Conservation (phyloP, 23 red algal species). For the Cyanidiococcus yangmingshanensis region DNA sequence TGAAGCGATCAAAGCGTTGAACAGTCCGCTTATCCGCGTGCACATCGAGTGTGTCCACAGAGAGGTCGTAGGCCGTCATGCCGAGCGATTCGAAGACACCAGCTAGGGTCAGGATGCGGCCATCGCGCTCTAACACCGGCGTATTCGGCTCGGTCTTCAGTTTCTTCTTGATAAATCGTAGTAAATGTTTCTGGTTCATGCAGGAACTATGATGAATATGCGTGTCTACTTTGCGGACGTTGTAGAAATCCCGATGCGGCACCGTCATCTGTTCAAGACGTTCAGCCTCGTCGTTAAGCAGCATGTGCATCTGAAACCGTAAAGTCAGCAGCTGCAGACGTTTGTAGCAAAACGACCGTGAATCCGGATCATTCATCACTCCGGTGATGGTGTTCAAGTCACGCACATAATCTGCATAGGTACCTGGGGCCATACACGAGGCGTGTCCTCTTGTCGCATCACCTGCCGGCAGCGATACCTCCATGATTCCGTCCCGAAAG, state of each 20-base stretch:
- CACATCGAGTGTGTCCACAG: constrained; percentile 88
- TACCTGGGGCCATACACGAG: neutral
- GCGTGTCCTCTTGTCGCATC: constrained; percentile 13
- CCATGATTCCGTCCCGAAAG: constrained; percentile 56
- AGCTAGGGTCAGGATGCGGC: constrained; percentile 43
- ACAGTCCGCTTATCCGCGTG: constrained; percentile 76
- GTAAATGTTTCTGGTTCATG: constrained; percentile 93
- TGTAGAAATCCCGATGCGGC: constrained; percentile 96
- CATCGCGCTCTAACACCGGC: constrained; percentile 10
- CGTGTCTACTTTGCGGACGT: constrained; percentile 84
- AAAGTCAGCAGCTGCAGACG: constrained; percentile 19
- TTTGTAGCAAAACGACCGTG: constrained; percentile 52
- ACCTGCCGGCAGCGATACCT: constrained; percentile 20
- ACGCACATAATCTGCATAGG: constrained; percentile 38
- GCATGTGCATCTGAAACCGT: constrained; percentile 20
- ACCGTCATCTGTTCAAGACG: constrained; percentile 51
- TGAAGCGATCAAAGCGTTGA: constrained; percentile 96
- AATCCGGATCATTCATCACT: constrained; percentile 63
- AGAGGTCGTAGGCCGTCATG: constrained; percentile 63
- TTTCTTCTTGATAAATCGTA: constrained; percentile 95
- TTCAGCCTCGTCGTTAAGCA: constrained; percentile 39
- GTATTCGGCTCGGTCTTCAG: constrained; percentile 32
- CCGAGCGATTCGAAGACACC: constrained; percentile 73
- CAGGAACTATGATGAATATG: constrained; percentile 51
- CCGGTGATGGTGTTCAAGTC: constrained; percentile 47